Percentiles rank a stretch among this genome's conserved stretches.
phyloP scores from a whole-genome alignment of 2,329 filamentous ascomycete species.

The Lojkania enalia region DNA sequence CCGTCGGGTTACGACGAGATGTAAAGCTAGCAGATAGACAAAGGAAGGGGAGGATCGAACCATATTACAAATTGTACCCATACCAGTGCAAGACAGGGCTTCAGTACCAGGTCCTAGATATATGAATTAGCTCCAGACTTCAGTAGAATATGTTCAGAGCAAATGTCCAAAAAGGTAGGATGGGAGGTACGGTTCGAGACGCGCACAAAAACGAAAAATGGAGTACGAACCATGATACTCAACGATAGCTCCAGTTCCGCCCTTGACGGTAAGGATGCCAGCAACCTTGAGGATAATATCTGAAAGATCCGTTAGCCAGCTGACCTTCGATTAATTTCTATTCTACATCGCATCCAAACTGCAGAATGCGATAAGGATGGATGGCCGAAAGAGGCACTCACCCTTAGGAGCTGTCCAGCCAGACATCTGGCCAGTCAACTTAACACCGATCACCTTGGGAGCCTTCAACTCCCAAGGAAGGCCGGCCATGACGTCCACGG shows the following conservation, averaged over 20 bases:
- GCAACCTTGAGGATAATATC: constrained; percentile 98
- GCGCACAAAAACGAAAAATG: no score
- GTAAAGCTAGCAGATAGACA: no score
- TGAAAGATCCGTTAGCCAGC: constrained; percentile 41
- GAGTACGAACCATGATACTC: constrained; percentile 74
- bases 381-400: constrained; percentile 48
- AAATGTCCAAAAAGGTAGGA: no score
- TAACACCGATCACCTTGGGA: constrained; percentile 94
- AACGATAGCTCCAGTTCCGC: constrained; percentile 89
- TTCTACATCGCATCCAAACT: constrained; percentile 8
- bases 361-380: constrained; percentile 7
- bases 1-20: no score
- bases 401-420: constrained; percentile 95
- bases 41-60: constrained; percentile 7
- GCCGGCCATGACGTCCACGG: constrained; percentile 97
- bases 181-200: no score
- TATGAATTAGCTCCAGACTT: no score
- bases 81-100: constrained; percentile 77
- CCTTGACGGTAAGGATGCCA: constrained; percentile 96
- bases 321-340: constrained; percentile 11
- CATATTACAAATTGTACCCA: constrained; percentile 74
- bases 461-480: constrained; percentile 98
- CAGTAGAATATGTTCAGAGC: no score
- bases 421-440: constrained; percentile 83
- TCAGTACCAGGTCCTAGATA: constrained; percentile 80